phyloP scores from a whole-genome alignment of 1,284 basidiomycete genomes.

The Abortiporus biennis region DNA sequence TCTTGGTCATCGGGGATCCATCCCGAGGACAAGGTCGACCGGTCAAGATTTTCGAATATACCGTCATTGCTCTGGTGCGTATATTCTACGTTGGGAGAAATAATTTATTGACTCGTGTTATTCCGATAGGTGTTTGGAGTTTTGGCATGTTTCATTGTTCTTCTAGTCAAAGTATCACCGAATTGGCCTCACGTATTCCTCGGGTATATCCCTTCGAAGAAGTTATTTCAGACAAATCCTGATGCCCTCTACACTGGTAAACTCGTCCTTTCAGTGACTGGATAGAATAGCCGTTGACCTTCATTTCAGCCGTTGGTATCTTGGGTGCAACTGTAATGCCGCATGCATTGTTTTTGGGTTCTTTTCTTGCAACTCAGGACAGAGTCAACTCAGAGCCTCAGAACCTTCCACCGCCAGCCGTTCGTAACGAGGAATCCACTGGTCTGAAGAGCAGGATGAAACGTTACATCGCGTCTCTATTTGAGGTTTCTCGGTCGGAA shows the following conservation, averaged over 20 bases:
- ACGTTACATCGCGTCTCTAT: slow-evolving; percentile 18
- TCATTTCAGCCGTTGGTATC: slow-evolving; percentile 61
- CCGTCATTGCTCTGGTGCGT: slow-evolving; percentile 54
- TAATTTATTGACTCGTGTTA: slow-evolving; percentile 6
- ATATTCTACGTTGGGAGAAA: slow-evolving; percentile 27
- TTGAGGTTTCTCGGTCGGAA: slow-evolving; percentile 20
- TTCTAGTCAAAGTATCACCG: slow-evolving; percentile 68
- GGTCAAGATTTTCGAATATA: slow-evolving; percentile 68
- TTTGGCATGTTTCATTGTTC: slow-evolving; percentile 72
- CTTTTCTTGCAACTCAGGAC: slow-evolving; percentile 70
- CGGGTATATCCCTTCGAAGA: slow-evolving; percentile 77
- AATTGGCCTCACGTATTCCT: slow-evolving; percentile 73
- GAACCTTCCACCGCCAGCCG: slow-evolving; percentile 15
- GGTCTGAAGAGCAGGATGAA: slow-evolving; percentile 6
- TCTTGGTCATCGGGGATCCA: slow-evolving; percentile 62
- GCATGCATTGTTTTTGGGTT: slow-evolving; percentile 86
- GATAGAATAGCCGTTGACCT: background rate
- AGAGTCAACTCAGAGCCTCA: slow-evolving; percentile 11
- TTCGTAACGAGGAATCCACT: slow-evolving; percentile 7
- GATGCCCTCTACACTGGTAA: slow-evolving; percentile 74
- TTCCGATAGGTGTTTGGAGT: slow-evolving; percentile 66
- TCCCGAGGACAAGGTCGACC: slow-evolving; percentile 50
- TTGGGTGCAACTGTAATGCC: slow-evolving; percentile 88
- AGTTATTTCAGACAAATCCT: slow-evolving; percentile 39
- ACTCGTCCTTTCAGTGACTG: background rate